phyloP scores from a whole-genome alignment of 768 basidiomycete genomes.

The Leucocoprinus birnbaumii region DNA sequence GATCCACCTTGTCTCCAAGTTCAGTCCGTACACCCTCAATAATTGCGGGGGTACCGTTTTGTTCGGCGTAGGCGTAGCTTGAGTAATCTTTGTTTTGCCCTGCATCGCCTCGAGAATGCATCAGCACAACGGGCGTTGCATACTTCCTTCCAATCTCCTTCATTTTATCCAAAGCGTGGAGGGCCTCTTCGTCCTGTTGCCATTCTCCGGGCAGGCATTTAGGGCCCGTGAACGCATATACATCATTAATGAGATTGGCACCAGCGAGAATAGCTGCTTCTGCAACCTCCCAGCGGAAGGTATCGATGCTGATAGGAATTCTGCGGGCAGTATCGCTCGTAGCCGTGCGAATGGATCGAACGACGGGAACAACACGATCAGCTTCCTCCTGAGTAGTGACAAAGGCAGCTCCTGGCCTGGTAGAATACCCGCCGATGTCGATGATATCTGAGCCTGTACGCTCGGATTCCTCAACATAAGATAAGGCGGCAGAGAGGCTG shows the following conservation, averaged over 20 bases:
- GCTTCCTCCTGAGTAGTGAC: conserved; percentile 72
- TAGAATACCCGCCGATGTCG: conserved; percentile 94
- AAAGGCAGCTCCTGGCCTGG: conserved; percentile 73
- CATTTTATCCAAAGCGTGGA: conserved; percentile 52
- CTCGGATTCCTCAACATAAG: conserved; percentile 47
- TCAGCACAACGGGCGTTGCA: conserved; percentile 80
- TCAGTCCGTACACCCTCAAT: conserved; percentile 69
- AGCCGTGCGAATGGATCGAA: conserved; percentile 50
- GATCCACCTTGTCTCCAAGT: conserved; percentile 64
- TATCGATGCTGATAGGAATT: conserved; percentile 79
- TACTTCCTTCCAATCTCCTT: conserved; percentile 58
- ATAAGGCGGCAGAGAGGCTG: conserved; percentile 49
- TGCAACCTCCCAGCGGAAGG: conserved; percentile 84
- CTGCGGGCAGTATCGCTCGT: conserved; percentile 9
- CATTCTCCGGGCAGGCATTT: conserved; percentile 30
- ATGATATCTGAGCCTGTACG: conserved; percentile 68
- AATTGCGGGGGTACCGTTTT: conserved; percentile 34
- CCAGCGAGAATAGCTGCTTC: conserved; percentile 73
- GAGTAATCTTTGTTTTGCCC: conserved; percentile 67
- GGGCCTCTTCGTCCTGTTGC: conserved; percentile 25
- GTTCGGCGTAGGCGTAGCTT: conserved; percentile 36
- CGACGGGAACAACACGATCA: conserved; percentile 66
- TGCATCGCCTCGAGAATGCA: conserved; percentile 92
- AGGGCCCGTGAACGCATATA: conserved; percentile 74
- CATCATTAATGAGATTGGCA: conserved; percentile 94